Evolutionary conservation across 1,284 basidiomycete species (phyloP).

Genomic region (Apiotrichum gracile): DNA sequence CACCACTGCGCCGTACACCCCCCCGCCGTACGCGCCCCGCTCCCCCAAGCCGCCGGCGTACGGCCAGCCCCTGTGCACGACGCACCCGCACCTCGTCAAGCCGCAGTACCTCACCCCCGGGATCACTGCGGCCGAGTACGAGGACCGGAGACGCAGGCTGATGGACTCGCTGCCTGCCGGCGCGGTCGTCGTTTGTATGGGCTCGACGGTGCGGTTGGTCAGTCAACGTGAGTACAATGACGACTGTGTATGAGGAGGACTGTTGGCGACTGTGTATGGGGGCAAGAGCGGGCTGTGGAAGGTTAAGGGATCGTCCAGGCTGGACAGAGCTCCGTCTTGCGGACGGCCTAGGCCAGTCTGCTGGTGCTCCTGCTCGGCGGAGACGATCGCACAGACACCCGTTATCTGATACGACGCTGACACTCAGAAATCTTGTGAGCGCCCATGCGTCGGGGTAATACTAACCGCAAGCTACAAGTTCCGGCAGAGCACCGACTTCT

Average conservation of each 20-base stretch:
- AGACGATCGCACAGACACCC: neutral
- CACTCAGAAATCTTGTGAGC: slow-evolving; percentile 54
- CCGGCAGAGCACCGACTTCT: slow-evolving; percentile 82
- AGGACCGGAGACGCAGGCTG: slow-evolving; percentile 62
- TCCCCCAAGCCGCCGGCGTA: slow-evolving; percentile 58
- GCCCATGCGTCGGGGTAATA: neutral
- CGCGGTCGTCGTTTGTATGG: slow-evolving; percentile 71
- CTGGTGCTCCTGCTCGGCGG: no score
- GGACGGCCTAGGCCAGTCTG: no score
- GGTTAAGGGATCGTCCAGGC: no score
- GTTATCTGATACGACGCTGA: slow-evolving; percentile 5
- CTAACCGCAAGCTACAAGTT: slow-evolving; percentile 72
- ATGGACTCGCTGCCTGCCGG: slow-evolving; percentile 73
- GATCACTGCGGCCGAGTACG: slow-evolving; percentile 75
- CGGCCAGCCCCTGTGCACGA: slow-evolving; percentile 69
- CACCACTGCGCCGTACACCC: no score
- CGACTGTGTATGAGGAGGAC: neutral
- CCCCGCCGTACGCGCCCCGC: neutral
- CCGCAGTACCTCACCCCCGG: slow-evolving; percentile 76
- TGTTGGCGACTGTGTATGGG: neutral
- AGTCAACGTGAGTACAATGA: slow-evolving; percentile 63
- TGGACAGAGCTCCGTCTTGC: no score
- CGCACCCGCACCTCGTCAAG: slow-evolving; percentile 72
- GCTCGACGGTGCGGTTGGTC: slow-evolving; percentile 80
- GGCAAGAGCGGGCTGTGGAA: no score